These are phyloP conservation scores for Dactylellina parvicollis DNA, from an alignment of 2,329 filamentous ascomycete species.

Conservation along the genomic window DNA sequence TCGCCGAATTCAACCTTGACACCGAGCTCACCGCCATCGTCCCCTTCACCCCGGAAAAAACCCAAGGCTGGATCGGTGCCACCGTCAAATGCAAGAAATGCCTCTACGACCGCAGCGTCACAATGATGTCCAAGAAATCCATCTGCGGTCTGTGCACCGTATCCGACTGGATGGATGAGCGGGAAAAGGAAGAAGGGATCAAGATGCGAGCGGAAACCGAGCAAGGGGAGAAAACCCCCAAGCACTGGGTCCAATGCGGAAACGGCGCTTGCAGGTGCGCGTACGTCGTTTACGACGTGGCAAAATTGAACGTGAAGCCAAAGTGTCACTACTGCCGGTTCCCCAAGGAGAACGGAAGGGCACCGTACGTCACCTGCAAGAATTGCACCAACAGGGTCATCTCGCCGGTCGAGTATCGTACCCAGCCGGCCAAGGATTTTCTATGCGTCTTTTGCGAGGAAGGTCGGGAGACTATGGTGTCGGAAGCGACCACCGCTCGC, in stretches of 20 bases:
- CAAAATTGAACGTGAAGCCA: constrained; percentile 62
- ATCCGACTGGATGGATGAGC: constrained; percentile 55
- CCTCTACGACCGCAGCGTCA: constrained; percentile 65
- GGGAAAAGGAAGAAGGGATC: constrained; percentile 51
- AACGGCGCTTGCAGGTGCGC: constrained; percentile 64
- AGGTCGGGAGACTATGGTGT: constrained; percentile 61
- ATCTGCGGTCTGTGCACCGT: constrained; percentile 63
- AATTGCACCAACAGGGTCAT: constrained; percentile 65
- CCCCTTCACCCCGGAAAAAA: constrained; percentile 65
- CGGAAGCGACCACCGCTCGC: constrained; percentile 61
- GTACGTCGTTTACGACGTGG: constrained; percentile 66
- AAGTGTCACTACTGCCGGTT: constrained; percentile 66
- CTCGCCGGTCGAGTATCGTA: constrained; percentile 64
- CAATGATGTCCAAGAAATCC: constrained; percentile 63
- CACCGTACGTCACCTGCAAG: constrained; percentile 64
- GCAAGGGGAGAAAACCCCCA: constrained; percentile 59
- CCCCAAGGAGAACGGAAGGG: constrained; percentile 50
- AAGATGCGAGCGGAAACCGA: constrained; percentile 58
- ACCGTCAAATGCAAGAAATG: constrained; percentile 63
- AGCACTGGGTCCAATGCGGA: constrained; percentile 66
- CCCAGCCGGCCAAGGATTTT: constrained; percentile 61
- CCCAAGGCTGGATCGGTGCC: constrained; percentile 63
- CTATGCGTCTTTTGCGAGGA: constrained; percentile 63
- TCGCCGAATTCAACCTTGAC: constrained; percentile 64
- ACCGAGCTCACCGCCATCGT: constrained; percentile 63